A percentile compares a stretch with the other conserved stretches of the same genome.
These are phyloP conservation scores for Brasilioporus rufonigricans DNA, from an alignment of 768 basidiomycete species.

Conservation along the genomic window DNA sequence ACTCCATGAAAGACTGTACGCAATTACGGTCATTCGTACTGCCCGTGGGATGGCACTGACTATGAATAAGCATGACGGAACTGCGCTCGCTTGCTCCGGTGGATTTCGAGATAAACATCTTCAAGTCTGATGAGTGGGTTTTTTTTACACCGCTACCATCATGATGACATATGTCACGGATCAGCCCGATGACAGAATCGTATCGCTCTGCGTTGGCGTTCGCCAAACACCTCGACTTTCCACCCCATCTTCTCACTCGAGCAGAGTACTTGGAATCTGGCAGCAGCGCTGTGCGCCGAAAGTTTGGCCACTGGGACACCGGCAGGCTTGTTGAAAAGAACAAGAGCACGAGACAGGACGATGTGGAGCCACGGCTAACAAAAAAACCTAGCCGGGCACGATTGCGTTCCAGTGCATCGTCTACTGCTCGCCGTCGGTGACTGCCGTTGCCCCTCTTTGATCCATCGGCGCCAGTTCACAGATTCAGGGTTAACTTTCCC, in stretches of 20 bases:
- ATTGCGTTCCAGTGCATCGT: conserved; percentile 19
- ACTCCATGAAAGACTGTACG: conserved; percentile 76
- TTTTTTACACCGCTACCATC: conserved; percentile 4
- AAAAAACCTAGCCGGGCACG: conserved; percentile 30
- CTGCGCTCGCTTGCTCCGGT: conserved; percentile 79
- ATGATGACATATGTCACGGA: conserved; percentile 17
- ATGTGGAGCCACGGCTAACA: conserved; percentile 24
- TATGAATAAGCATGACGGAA: conserved; percentile 58
- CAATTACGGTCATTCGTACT: conserved; percentile 14
- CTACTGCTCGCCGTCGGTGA: conserved; percentile 30
- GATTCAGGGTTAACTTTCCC: conserved; percentile 20
- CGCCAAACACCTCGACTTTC: conserved; percentile 50
- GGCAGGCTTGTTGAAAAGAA: conserved; percentile 23
- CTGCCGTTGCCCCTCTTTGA: conserved; percentile 1
- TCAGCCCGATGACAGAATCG: conserved; percentile 64
- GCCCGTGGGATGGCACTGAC: conserved; percentile 17
- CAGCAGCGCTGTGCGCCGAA: conserved; percentile 68
- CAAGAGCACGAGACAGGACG: conserved; percentile 18
- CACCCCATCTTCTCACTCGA: conserved; percentile 59
- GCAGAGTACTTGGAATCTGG: conserved; percentile 87
- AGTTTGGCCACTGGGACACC: conserved; percentile 64
- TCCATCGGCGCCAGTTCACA: conserved; percentile 9
- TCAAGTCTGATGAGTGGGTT: conserved; percentile 71
- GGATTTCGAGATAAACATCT: conserved; percentile 72
- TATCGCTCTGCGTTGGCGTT: conserved; percentile 62